phyloP scores from a whole-genome alignment of 768 basidiomycete species.

The Imleria badia region DNA sequence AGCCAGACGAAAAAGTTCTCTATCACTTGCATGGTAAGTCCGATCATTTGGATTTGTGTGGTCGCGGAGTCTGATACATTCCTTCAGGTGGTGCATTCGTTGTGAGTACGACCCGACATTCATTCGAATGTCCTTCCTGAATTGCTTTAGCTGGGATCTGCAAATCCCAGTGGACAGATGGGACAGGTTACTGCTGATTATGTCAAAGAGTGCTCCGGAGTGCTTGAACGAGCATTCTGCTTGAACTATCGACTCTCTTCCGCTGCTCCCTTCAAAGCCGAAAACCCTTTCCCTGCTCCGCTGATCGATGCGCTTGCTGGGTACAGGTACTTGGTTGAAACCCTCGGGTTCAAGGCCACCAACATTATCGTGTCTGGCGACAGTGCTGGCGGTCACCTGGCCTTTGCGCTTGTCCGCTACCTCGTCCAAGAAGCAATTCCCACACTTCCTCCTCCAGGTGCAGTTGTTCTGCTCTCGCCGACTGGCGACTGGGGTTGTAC shows the following conservation, averaged over 20 bases:
- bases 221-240: background rate
- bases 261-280: background rate
- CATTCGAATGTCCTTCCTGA: background rate
- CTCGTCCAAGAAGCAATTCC: background rate
- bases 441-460: background rate
- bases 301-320: conserved; percentile 5
- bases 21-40: conserved; percentile 5
- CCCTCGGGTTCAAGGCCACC: background rate
- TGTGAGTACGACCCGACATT: background rate
- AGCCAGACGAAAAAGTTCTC: conserved; percentile 1
- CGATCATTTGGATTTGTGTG: no score
- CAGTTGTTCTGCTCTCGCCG: background rate
- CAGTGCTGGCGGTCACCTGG: conserved; percentile 1
- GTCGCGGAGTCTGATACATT: background rate
- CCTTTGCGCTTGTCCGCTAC: background rate
- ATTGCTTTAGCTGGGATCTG: background rate
- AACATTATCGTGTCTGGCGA: conserved; percentile 4
- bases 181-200: background rate
- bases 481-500: background rate
- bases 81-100: background rate
- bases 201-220: background rate
- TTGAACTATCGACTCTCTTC: conserved; percentile 5
- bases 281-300: background rate
- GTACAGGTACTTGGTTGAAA: conserved; percentile 3
- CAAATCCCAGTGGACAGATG: background rate